A percentile compares a stretch with the other conserved stretches of the same genome.
Evolutionary conservation across 306 rosid genomes (phyloP).

Genomic region (Psophocarpus tetragonolobus): DNA sequence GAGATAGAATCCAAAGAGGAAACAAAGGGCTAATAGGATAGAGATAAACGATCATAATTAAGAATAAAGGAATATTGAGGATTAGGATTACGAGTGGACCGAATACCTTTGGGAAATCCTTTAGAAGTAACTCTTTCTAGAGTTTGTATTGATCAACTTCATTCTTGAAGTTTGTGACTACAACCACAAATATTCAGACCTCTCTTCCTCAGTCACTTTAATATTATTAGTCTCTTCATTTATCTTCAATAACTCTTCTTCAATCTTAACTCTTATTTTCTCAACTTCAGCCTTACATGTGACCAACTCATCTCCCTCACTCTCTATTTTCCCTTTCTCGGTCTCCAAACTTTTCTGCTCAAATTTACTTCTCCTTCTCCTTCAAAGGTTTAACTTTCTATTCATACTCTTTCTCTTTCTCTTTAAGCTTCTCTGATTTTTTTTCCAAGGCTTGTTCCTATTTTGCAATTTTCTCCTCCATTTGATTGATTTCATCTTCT

Average conservation of each 20-base stretch:
- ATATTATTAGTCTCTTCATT: conserved; percentile 63
- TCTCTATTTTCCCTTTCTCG: conserved; percentile 55
- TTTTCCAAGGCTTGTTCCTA: conserved; percentile 86
- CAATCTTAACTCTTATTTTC: conserved; percentile 66
- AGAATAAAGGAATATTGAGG: too few species aligned
- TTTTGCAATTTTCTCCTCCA: conserved; percentile 79
- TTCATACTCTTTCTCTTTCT: conserved; percentile 87
- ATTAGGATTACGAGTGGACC: too few species aligned
- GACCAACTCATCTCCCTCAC: conserved; percentile 71
- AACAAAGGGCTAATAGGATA: too few species aligned
- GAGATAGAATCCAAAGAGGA: too few species aligned
- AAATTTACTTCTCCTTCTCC: conserved; percentile 71
- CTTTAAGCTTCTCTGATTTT: conserved; percentile 80
- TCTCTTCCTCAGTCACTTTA: conserved; percentile 79
- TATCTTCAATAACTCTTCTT: conserved; percentile 61
- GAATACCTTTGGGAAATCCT: too few species aligned
- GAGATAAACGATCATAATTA: too few species aligned
- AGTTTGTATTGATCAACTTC: conserved; percentile 84
- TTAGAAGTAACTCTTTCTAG: conserved; percentile 75
- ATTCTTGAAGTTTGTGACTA: conserved; percentile 81
- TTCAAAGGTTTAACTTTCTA: conserved; percentile 66
- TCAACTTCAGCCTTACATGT: conserved; percentile 66
- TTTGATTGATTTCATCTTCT: conserved; percentile 82
- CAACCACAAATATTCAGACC: conserved; percentile 65
- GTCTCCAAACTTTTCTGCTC: conserved; percentile 71